Evolutionary conservation across 257 asterid species (phyloP), one percentile per base, ranked within the genome.

Genomic region (Nicotiana obtusifolia): DNA sequence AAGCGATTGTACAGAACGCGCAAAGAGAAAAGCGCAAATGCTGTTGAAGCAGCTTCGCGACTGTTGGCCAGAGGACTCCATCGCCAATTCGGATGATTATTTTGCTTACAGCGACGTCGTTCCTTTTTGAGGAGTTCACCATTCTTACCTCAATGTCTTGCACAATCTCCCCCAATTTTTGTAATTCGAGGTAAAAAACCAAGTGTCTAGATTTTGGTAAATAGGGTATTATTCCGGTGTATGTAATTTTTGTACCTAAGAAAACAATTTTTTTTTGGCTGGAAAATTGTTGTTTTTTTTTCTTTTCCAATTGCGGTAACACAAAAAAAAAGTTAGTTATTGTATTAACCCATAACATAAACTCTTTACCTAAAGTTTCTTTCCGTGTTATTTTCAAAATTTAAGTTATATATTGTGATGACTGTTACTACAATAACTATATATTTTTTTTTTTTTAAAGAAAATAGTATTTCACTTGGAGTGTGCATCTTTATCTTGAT

Each of bases 1-100:
- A 87, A 94, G 98, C 91, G 99, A 91, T 81, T 96, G 99, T 89
- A 96, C 99, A 82, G 98, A 90, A 78, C 91, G 99, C 20, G 99
- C 98, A 5, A 96, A 96, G 77, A 89, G 97, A 49, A 96, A 96
- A 84, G 98, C 99, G 65, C 98, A 96, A 82, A 90, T 93, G 97
- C 88, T 96, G 83, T 88, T 96, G 82, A 96, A 96, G 90, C 77
- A 88, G 84, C 88, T 96, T 22, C 88, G 97, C 22, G 89, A 91
- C 86, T 90, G 97, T 81, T 96, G 98, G 98, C 97, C 99, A 24
- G 84, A 85, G 14, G 90, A 91, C 28, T 86, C 97, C 1, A 20
- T 89, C 20, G 93, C 84, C 33, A 90, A 90, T 83, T 88, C 97
- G 35, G 93, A 89, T 78, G 97, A 91, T 86, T 91, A 91, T 86